These are phyloP conservation scores for Pseudocercospora fuligena DNA, from an alignment of 2,329 filamentous ascomycete species.

Conservation along the genomic window DNA sequence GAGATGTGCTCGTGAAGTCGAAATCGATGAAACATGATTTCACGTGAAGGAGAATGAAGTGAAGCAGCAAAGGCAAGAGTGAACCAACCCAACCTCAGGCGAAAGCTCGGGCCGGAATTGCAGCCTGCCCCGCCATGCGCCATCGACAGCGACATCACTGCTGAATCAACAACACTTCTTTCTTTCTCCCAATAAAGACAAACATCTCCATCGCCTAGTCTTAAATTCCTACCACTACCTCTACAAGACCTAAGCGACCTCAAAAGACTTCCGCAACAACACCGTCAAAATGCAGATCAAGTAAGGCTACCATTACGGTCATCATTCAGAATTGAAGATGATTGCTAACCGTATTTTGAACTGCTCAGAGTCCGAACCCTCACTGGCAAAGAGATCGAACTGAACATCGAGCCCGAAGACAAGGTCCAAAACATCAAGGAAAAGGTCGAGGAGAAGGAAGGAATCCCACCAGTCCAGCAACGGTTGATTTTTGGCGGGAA, in stretches of 20 bases:
- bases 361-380: constrained; percentile 84
- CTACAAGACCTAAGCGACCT: background rate
- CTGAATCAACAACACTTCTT: background rate
- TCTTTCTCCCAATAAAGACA: background rate
- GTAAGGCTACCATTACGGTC: constrained; percentile 6
- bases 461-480: constrained; percentile 96
- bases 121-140: constrained; percentile 10
- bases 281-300: constrained; percentile 20
- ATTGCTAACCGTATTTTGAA: background rate
- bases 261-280: background rate
- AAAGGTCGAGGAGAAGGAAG: constrained; percentile 98
- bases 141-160: constrained; percentile 8
- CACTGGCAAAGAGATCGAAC: constrained; percentile 97
- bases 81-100: background rate
- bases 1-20: background rate
- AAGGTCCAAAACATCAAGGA: constrained; percentile 98
- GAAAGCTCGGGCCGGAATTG: constrained; percentile 1
- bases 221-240: background rate
- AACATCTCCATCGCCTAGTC: background rate
- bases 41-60: background rate
- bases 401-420: constrained; percentile 93
- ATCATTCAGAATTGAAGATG: background rate
- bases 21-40: background rate
- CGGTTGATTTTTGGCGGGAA: constrained; percentile 95
- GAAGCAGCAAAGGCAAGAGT: constrained; percentile 4